phyloP scores from a whole-genome alignment of 1,284 basidiomycete species.

The Malassezia caprae region DNA sequence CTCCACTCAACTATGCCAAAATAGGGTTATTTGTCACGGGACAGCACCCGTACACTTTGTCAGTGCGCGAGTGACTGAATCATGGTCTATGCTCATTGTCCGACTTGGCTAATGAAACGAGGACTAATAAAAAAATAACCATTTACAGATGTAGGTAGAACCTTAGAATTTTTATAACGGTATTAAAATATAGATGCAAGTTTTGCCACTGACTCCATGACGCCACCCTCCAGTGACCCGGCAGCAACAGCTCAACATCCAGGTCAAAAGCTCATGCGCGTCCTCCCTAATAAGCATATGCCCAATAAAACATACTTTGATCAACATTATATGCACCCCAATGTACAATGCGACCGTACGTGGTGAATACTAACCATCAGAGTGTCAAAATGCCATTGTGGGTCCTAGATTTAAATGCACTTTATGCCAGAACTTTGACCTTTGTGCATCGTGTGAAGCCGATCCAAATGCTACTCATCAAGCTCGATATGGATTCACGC shows the following conservation, averaged over 20 bases:
- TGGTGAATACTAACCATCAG: neutral
- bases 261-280: constrained; percentile 17
- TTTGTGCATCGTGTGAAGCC: constrained; percentile 21
- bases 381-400: constrained; percentile 10
- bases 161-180: neutral
- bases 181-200: neutral
- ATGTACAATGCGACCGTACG: constrained; percentile 18
- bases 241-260: constrained; percentile 13
- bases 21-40: neutral
- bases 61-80: no score
- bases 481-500: constrained; percentile 3
- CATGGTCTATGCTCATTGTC: no score
- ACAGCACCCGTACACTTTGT: neutral
- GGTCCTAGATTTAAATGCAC: constrained; percentile 25
- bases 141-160: neutral
- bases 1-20: neutral
- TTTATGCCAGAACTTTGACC: constrained; percentile 20
- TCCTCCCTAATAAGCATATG: constrained; percentile 4
- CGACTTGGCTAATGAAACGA: no score
- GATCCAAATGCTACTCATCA: constrained; percentile 15
- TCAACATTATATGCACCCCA: constrained; percentile 10
- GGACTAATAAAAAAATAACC: neutral
- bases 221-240: neutral
- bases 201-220: neutral
- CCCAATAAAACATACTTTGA: neutral